Base-by-base conservation (phyloP, 352 stramenopile species). In the Pythium chondricola region DNA sequence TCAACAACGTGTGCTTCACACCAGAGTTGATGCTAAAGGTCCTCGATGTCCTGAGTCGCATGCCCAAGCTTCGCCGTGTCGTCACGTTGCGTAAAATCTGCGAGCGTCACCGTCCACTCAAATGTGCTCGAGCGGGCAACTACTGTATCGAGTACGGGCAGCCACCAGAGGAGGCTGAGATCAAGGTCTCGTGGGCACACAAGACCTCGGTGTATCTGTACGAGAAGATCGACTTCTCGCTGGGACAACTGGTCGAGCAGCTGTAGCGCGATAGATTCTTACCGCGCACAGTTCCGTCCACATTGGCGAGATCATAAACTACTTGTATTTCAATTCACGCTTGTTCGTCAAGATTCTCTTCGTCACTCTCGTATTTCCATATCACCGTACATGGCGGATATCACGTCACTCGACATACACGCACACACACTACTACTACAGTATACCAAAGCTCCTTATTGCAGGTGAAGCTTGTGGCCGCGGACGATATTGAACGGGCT, bases 1-100 rank as follows among this genome's bases (percentile, higher is more conserved):
- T 93, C 54, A 93, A 93, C 61, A 92, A 92, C 48, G 81, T 93
- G 14, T 82, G 82, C 59, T 90, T 93, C 32, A 72, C 76, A 0
- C 81, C 81, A 14, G 65, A 70, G 38, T 68, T 90, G 32, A 90
- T 93, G 81, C 58, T 84, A 24, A 74, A 81, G 17, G 69, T 90
- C 17, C 60, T 83, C 52, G 60, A 71, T 32, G 68, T 89, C 55
- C 64, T 93, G 20, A 75, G 64, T 33, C 41, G 54, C 26, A 77
- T 93, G 61, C 50, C 67, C 5, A 78, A 86, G 6, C 53, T 93
- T 21, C 65, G 68, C 6, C 76, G 78, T 17, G 59, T 93, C 18
- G 69, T 93, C 17, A 88, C 74, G 29, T 61, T 93, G 45, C 76
- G 76, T 40, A 87, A 88, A 61, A 74, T 93, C 32, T 93, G 81